Evolutionary conservation across 2,329 filamentous ascomycete species (phyloP).

Genomic region (Pseudocercospora macadamiae): DNA sequence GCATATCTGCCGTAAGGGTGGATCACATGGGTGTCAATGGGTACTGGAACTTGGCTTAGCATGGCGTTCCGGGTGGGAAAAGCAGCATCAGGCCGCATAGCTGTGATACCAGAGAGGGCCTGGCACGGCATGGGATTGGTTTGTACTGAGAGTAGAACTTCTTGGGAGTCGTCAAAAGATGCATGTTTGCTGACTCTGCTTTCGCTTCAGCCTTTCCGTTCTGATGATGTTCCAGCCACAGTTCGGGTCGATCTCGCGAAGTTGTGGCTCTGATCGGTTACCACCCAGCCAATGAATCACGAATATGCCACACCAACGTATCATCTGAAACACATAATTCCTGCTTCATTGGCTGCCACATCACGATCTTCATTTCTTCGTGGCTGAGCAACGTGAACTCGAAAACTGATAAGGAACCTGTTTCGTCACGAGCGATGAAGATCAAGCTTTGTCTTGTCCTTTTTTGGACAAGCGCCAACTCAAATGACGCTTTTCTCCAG

Average conservation of each 20-base stretch:
- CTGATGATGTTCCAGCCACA: background rate
- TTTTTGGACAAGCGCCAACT: background rate
- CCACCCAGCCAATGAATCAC: background rate
- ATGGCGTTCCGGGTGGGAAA: conserved; percentile 19
- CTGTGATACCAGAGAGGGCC: conserved; percentile 12
- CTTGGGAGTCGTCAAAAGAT: background rate
- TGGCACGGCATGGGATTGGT: background rate
- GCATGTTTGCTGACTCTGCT: background rate
- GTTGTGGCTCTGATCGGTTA: background rate
- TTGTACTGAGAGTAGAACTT: background rate
- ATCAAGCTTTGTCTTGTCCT: background rate
- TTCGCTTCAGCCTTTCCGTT: background rate
- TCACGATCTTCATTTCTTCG: background rate
- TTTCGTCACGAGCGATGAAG: background rate
- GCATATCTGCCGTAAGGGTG: conserved; percentile 59
- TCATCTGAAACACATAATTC: background rate
- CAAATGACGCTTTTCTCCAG: conserved; percentile 1
- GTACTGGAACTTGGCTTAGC: no score
- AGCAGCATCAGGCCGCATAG: conserved; percentile 8
- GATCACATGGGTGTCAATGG: background rate
- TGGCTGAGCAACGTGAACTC: background rate
- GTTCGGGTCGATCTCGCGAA: background rate
- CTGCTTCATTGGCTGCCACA: background rate
- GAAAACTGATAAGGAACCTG: background rate
- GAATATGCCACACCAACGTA: background rate